A percentile compares a stretch with the other conserved stretches of the same genome.
These are phyloP conservation scores for Paecilomyces formosus DNA, from an alignment of 2,329 filamentous ascomycete genomes.

Conservation along the genomic window DNA sequence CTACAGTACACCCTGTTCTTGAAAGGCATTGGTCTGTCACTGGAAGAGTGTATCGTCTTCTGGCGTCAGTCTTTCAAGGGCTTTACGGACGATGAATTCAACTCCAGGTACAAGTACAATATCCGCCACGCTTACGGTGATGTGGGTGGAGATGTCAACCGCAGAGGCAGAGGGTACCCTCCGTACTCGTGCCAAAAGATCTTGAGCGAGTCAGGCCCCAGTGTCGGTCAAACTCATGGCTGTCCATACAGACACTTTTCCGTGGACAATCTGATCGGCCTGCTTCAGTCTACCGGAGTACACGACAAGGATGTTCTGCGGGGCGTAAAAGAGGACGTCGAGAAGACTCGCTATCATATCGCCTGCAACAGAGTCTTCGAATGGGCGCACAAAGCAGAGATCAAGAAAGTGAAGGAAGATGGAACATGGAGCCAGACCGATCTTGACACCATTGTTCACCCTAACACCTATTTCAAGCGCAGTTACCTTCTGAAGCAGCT, in stretches of 20 bases:
- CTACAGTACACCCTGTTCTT: slow-evolving; percentile 95
- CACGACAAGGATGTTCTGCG: slow-evolving; percentile 69
- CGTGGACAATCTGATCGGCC: slow-evolving; percentile 69
- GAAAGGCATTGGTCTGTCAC: slow-evolving; percentile 83
- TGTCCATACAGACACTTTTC: slow-evolving; percentile 94
- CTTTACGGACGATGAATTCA: slow-evolving; percentile 88
- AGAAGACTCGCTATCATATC: slow-evolving; percentile 82
- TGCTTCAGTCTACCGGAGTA: slow-evolving; percentile 74
- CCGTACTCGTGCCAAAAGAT: slow-evolving; percentile 95
- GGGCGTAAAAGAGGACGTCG: slow-evolving; percentile 81
- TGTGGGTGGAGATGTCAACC: slow-evolving; percentile 84
- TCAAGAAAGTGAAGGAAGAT: slow-evolving; percentile 70
- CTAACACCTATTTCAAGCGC: slow-evolving; percentile 96
- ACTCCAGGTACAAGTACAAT: slow-evolving; percentile 97
- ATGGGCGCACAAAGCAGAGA: slow-evolving; percentile 68
- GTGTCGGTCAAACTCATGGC: slow-evolving; percentile 84
- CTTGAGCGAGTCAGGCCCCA: slow-evolving; percentile 77
- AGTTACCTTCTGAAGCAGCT: slow-evolving; percentile 84
- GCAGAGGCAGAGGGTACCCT: slow-evolving; percentile 78
- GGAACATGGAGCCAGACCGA: slow-evolving; percentile 64
- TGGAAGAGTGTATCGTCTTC: slow-evolving; percentile 89
- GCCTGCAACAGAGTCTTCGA: slow-evolving; percentile 97
- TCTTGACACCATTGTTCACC: slow-evolving; percentile 91
- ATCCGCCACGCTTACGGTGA: slow-evolving; percentile 92
- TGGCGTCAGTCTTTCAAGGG: slow-evolving; percentile 83